Conservation (phyloP, 2,329 filamentous ascomycete species). For the Cladosporium velox region DNA sequence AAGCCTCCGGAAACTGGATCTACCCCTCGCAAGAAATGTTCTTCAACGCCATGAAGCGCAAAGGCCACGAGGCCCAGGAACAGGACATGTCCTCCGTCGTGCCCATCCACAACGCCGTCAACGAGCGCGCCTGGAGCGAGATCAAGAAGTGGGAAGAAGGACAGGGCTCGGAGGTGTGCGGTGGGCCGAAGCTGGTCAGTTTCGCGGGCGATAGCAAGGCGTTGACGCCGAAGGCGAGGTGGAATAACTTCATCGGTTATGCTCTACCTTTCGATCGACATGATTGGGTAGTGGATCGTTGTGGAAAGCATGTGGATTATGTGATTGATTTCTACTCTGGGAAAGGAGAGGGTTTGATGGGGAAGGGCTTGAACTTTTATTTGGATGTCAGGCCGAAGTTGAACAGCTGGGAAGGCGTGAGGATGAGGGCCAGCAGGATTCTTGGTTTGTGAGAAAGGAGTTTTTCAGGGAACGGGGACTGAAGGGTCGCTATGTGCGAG, state of each 20-base stretch:
- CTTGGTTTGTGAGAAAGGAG: conserved; percentile 28
- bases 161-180: conserved; percentile 62
- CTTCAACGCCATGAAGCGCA: conserved; percentile 94
- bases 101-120: conserved; percentile 97
- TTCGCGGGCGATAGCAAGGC: conserved; percentile 69
- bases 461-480: neutral
- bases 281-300: conserved; percentile 95
- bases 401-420: conserved; percentile 63
- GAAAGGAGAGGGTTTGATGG: conserved; percentile 42
- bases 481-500: neutral
- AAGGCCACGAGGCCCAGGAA: conserved; percentile 71
- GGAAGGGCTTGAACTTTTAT: conserved; percentile 61
- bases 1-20: conserved; percentile 82
- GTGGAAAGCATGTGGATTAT: conserved; percentile 83
- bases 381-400: conserved; percentile 66
- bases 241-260: conserved; percentile 83
- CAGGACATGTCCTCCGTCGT: conserved; percentile 88
- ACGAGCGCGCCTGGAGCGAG: conserved; percentile 92
- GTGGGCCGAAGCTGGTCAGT: conserved; percentile 77
- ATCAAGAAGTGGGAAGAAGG: conserved; percentile 86
- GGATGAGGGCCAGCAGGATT: conserved; percentile 51
- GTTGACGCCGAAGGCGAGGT: conserved; percentile 77
- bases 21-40: conserved; percentile 98
- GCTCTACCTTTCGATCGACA: conserved; percentile 90
- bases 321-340: conserved; percentile 98